These are phyloP conservation scores for Aureobasidium sp. DNA, from an alignment of 2,329 filamentous ascomycete genomes.

Conservation along the genomic window DNA sequence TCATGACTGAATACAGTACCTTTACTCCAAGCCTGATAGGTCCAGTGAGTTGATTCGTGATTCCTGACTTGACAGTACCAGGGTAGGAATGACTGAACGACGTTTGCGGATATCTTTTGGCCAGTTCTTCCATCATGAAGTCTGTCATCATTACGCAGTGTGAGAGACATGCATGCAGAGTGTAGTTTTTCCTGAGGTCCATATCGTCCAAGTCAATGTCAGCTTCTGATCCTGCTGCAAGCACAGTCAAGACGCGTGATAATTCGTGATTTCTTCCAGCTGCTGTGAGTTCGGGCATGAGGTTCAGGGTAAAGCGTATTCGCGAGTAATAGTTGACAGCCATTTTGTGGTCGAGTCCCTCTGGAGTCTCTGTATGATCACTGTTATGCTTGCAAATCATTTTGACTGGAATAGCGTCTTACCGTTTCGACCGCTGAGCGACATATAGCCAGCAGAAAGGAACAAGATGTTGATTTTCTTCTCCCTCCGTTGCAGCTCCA, in stretches of 20 bases:
- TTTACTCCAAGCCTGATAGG: conserved; percentile 28
- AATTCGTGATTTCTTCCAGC: conserved; percentile 35
- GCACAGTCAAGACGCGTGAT: conserved; percentile 50
- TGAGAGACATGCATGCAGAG: conserved; percentile 31
- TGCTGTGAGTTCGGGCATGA: conserved; percentile 49
- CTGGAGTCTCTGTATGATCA: conserved; percentile 44
- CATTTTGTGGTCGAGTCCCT: conserved; percentile 49
- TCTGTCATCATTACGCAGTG: conserved; percentile 45
- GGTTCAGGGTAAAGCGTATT: conserved; percentile 49
- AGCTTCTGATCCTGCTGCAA: conserved; percentile 48
- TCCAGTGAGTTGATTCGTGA: conserved; percentile 33
- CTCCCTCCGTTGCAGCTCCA: conserved; percentile 46
- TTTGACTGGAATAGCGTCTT: neutral
- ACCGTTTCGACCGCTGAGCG: conserved; percentile 32
- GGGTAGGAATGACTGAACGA: conserved; percentile 47
- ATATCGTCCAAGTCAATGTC: conserved; percentile 42
- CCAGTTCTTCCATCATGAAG: conserved; percentile 46
- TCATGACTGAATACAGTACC: conserved; percentile 31
- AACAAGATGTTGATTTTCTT: conserved; percentile 49
- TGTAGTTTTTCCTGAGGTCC: conserved; percentile 34
- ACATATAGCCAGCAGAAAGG: conserved; percentile 45
- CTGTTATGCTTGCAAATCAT: neutral
- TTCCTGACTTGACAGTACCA: conserved; percentile 41
- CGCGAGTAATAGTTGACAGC: conserved; percentile 52
- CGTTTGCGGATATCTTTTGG: conserved; percentile 38